Evolutionary conservation across 2,329 filamentous ascomycete species (phyloP).

Genomic region (Ambrosiella beaveri): DNA sequence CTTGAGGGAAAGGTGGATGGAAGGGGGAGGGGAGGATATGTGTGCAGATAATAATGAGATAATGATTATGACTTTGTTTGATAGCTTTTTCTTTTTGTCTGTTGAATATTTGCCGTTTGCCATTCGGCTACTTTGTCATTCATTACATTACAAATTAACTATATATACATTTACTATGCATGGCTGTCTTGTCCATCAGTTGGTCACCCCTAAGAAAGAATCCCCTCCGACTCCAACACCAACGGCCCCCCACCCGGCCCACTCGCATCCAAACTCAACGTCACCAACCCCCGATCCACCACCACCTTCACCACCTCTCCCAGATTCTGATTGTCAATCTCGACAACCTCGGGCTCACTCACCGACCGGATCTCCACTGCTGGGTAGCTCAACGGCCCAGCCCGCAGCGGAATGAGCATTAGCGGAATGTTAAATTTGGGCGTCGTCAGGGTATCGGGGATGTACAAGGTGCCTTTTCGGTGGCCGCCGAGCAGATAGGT

Average conservation of each 20-base stretch:
- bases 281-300: slow-evolving; percentile 52
- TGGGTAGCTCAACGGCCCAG: slow-evolving; percentile 65
- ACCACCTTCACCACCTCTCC: slow-evolving; percentile 63
- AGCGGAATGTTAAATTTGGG: slow-evolving; percentile 36
- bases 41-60: no score
- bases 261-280: slow-evolving; percentile 52
- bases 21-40: no score
- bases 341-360: slow-evolving; percentile 33
- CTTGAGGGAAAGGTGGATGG: no score
- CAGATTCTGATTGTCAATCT: slow-evolving; percentile 65
- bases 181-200: background rate
- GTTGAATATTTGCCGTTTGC: background rate
- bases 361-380: slow-evolving; percentile 50
- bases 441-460: slow-evolving; percentile 21
- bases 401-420: slow-evolving; percentile 60
- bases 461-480: slow-evolving; percentile 59
- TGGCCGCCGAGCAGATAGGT: slow-evolving; percentile 75
- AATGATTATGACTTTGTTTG: background rate
- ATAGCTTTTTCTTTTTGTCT: background rate
- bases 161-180: background rate
- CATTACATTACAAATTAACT: background rate
- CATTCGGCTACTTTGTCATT: background rate
- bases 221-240: slow-evolving; percentile 43
- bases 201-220: slow-evolving; percentile 1
- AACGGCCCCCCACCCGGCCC: slow-evolving; percentile 48